Percentiles rank a stretch among this genome's conserved stretches.
These are phyloP conservation scores for Picea sitchensis DNA, from an alignment of 75 land plant species.

Conservation along the genomic window DNA sequence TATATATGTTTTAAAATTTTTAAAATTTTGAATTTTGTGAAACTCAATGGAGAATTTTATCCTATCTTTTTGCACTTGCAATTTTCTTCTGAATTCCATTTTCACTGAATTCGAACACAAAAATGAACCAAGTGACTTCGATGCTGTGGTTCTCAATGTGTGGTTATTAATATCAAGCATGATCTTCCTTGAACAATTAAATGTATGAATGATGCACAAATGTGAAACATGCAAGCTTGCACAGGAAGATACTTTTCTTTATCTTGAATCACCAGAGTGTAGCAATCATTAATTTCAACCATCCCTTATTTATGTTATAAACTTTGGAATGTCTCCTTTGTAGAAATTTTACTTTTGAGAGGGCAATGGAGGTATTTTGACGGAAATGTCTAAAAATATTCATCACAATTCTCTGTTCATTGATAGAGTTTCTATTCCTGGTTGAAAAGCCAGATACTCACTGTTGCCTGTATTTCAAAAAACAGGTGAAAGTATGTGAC, in stretches of 20 bases:
- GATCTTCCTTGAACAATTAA: background rate
- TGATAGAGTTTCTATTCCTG: background rate
- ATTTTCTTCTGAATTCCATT: too few species aligned
- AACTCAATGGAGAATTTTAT: too few species aligned
- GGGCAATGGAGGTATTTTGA: background rate
- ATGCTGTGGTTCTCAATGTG: too few species aligned
- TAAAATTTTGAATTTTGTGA: too few species aligned
- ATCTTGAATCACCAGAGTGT: background rate
- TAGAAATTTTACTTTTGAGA: background rate
- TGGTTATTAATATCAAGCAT: background rate
- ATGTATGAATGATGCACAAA: background rate
- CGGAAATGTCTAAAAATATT: background rate
- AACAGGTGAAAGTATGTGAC: conserved; percentile 92
- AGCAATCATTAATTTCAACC: background rate
- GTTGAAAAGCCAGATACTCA: background rate
- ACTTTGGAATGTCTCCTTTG: background rate
- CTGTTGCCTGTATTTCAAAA: conserved; percentile 11
- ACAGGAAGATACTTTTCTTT: background rate
- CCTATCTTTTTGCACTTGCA: too few species aligned
- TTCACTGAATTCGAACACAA: too few species aligned
- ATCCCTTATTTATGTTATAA: background rate
- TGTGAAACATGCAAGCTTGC: background rate
- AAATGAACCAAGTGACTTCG: too few species aligned
- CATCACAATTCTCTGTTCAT: background rate
- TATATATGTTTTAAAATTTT: too few species aligned